Conservation (phyloP, 1,139 yeast genomes). For the Candida sp. region DNA sequence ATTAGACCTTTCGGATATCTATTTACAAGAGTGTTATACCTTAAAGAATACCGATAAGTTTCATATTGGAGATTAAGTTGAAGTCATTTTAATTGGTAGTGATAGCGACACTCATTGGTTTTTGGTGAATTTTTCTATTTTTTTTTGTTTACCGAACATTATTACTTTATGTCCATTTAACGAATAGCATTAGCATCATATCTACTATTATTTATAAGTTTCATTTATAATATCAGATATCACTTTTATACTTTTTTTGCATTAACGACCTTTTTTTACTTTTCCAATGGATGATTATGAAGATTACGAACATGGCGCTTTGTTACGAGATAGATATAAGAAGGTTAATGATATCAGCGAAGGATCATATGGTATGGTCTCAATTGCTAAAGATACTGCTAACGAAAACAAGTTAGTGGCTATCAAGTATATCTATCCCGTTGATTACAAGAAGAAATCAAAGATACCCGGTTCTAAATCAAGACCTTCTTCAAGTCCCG, state of each 20-base stretch:
- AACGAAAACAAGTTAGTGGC: slow-evolving; percentile 63
- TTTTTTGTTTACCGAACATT: neutral
- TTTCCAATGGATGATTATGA: slow-evolving; percentile 42
- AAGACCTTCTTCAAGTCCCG: slow-evolving; percentile 37
- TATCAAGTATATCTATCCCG: slow-evolving; percentile 70
- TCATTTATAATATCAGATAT: neutral
- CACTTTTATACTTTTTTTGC: neutral
- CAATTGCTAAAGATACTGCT: slow-evolving; percentile 71
- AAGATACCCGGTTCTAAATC: slow-evolving; percentile 8
- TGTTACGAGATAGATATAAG: slow-evolving; percentile 60
- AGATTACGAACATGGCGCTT: slow-evolving; percentile 57
- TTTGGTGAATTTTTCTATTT: too few species aligned
- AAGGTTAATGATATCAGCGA: slow-evolving; percentile 80
- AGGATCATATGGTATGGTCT: slow-evolving; percentile 92
- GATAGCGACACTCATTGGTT: too few species aligned
- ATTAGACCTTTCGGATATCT: too few species aligned
- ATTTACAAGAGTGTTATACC: too few species aligned
- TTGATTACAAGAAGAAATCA: slow-evolving; percentile 32
- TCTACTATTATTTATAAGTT: neutral
- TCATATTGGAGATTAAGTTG: too few species aligned
- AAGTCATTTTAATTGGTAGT: too few species aligned
- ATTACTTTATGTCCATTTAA: slow-evolving; percentile 10
- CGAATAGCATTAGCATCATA: slow-evolving; percentile 4
- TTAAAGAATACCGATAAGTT: too few species aligned
- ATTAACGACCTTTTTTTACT: neutral